Base-by-base conservation (phyloP, 441 rosid genomes). In the Erodium moschatum region DNA sequence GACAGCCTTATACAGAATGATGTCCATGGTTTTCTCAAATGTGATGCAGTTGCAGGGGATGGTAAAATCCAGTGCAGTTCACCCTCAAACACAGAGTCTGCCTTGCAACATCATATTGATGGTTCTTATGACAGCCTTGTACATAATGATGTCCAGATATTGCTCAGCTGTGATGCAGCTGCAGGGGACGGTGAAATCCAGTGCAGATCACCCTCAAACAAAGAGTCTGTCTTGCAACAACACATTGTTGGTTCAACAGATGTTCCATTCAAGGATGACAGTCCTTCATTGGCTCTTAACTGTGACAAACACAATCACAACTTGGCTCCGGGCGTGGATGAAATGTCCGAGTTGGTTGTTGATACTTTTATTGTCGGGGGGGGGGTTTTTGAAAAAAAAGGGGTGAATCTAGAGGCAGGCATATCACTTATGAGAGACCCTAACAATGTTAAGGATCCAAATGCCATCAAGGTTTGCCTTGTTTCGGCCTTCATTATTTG, bases 281-380 rank as follows among this genome's bases (percentile, higher is more conserved):
- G 18, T 42, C 63, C 81, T 52, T 73, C 67, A 6, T 69, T 69
- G 67, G 69, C 82, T 24, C 15, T 74, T 65, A 40, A 69, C 50
- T 79, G 69, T 60, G 79, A 72, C 58, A 70, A 65, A 31, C 20
- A 72, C 38, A 20, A 65, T 70, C 6, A 16, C 72, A 40, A 29
- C 69, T 21, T 21, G 68, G 69, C 70, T 62, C 67, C 71, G 4
- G 72, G 35, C 63, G 15, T 66, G 29, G 78, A 82, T 50, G 83
- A 70, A 64, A 67, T 77, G 46, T 71, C 63, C 52, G 84, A 75
- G 73, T 73, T 69, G 64, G 64, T 70, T 78, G 81, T 90, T 76
- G 81, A 82, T 5, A 87, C 98, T 33, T 84, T 81, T 77, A 89
- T 89, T 63, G 96, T 90, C 70, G 96, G 98, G 16, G 86, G 92